These are phyloP conservation scores for Hypoxylon sp. DNA, from an alignment of 2,329 filamentous ascomycete species.

Conservation along the genomic window DNA sequence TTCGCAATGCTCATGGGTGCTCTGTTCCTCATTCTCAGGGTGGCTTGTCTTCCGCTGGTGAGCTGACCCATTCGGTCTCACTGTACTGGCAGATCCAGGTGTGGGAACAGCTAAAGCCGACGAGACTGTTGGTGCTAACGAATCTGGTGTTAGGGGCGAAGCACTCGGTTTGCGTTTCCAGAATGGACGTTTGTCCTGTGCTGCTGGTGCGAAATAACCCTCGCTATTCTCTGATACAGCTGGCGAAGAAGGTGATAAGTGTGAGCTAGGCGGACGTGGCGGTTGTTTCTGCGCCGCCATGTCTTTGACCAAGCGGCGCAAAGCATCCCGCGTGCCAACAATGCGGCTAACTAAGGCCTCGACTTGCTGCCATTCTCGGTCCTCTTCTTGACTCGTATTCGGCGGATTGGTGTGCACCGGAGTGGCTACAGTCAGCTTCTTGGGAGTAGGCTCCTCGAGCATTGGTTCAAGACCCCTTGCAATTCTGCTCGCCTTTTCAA, in stretches of 20 bases:
- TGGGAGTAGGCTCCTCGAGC: constrained; percentile 47
- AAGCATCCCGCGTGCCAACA: constrained; percentile 88
- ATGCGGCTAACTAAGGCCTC: constrained; percentile 89
- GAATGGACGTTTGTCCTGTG: constrained; percentile 78
- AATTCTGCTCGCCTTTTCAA: constrained; percentile 84
- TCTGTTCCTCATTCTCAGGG: constrained; percentile 69
- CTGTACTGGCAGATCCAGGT: constrained; percentile 56
- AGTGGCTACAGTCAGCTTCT: constrained; percentile 48
- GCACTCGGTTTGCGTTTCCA: constrained; percentile 90
- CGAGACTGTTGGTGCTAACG: constrained; percentile 58
- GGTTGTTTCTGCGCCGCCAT: constrained; percentile 76
- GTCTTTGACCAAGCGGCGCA: constrained; percentile 88
- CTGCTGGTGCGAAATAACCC: constrained; percentile 66
- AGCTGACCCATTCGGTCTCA: constrained; percentile 53
- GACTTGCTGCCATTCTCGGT: constrained; percentile 88
- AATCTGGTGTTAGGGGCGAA: constrained; percentile 60
- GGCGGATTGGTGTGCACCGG: constrained; percentile 53
- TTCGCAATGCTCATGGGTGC: constrained; percentile 85
- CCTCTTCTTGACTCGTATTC: constrained; percentile 69
- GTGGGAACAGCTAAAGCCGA: constrained; percentile 62
- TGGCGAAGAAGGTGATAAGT: constrained; percentile 61
- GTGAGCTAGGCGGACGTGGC: constrained; percentile 55
- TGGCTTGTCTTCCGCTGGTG: constrained; percentile 58
- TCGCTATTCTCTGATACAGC: constrained; percentile 65
- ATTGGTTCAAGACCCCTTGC: constrained; percentile 68